Conservation (phyloP, 169 alveolate species). For the Toxoplasma gondii region DNA sequence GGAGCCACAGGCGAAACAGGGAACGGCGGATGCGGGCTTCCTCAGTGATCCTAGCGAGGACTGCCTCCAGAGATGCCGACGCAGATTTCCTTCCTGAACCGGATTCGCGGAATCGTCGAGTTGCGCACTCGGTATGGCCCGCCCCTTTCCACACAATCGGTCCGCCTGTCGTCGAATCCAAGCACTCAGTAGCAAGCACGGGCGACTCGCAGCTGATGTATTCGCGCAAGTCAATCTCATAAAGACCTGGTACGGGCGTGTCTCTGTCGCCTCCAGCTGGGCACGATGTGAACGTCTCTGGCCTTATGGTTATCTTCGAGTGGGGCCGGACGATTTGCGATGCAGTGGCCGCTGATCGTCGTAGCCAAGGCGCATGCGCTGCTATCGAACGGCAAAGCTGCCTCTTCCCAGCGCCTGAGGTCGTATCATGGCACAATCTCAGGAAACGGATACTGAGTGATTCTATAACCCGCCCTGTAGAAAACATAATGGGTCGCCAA, state of each 20-base stretch:
- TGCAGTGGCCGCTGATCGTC: neutral
- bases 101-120: neutral
- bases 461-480: no score
- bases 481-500: no score
- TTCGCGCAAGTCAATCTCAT: neutral
- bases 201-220: neutral
- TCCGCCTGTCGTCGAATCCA: neutral
- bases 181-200: neutral
- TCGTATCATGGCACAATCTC: no score
- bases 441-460: no score
- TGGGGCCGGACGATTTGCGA: no score
- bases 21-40: neutral
- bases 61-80: neutral
- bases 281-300: neutral
- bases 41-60: neutral
- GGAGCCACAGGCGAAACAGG: constrained; percentile 29
- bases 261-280: neutral
- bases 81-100: neutral
- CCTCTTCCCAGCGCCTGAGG: constrained; percentile 21
- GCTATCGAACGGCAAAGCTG: constrained; percentile 33
- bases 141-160: neutral
- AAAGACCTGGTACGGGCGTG: neutral
- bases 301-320: no score
- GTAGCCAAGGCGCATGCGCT: constrained; percentile 36
- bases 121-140: neutral